phyloP scores from a whole-genome alignment of 305 asterid species.

The Solanum hybrid region DNA sequence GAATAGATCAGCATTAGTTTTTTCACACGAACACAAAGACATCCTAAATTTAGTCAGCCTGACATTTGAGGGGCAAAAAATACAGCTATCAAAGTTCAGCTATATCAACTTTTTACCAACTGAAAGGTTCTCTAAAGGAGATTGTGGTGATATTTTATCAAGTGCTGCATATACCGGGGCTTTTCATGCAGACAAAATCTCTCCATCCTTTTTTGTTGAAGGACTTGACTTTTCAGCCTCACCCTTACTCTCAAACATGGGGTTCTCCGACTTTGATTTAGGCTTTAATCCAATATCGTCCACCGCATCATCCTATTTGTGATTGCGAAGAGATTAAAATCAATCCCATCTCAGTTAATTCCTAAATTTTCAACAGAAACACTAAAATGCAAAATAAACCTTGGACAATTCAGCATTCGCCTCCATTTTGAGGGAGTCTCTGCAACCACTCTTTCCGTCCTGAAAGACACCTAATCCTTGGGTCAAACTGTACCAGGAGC shows the following conservation, averaged over 20 bases:
- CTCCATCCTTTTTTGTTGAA: constrained; percentile 33
- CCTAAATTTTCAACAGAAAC: constrained; percentile 4
- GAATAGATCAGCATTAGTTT: no score
- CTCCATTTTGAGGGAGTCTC: constrained; percentile 64
- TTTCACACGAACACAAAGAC: no score
- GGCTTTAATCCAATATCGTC: constrained; percentile 26
- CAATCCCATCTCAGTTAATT: not conserved
- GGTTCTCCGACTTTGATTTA: not conserved
- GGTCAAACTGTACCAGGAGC: constrained; percentile 55
- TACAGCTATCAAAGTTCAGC: no score
- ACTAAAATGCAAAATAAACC: constrained; percentile 29
- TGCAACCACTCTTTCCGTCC: constrained; percentile 55
- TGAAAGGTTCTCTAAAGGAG: no score
- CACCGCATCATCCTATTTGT: constrained; percentile 29
- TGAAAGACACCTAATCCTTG: constrained; percentile 79
- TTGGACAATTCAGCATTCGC: constrained; percentile 57
- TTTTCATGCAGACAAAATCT: constrained; percentile 20
- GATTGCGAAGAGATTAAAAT: not conserved
- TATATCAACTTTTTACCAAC: no score
- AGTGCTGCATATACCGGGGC: constrained; percentile 42
- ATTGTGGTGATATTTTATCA: not conserved
- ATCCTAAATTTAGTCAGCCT: no score
- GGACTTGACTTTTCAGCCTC: constrained; percentile 51
- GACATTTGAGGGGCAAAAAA: no score
- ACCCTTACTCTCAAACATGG: constrained; percentile 36